Percentiles rank a stretch among this genome's conserved stretches.
Evolutionary conservation across 2,329 filamentous ascomycete species (phyloP).

Genomic region (Acephala macrosclerotiorum): DNA sequence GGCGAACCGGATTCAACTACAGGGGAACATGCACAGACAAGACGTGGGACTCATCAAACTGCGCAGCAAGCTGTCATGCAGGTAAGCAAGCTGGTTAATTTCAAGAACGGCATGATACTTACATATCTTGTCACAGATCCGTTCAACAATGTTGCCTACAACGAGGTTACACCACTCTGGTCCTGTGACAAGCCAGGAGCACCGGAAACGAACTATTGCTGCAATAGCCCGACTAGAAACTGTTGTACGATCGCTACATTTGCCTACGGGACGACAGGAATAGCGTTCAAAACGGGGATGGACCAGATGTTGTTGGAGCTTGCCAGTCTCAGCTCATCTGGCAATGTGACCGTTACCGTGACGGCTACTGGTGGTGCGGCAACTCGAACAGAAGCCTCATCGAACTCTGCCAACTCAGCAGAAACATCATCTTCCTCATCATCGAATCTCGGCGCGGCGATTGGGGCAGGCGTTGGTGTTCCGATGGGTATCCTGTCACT

Average conservation of each 20-base stretch:
- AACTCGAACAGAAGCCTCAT: background rate
- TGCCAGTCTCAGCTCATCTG: slow-evolving; percentile 1
- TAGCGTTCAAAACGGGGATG: slow-evolving; percentile 23
- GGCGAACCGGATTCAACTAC: slow-evolving; percentile 25
- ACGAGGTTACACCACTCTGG: slow-evolving; percentile 22
- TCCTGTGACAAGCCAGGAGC: slow-evolving; percentile 18
- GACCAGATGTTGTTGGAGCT: slow-evolving; percentile 22
- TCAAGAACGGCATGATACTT: background rate
- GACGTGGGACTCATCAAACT: slow-evolving; percentile 22
- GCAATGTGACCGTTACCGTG: slow-evolving; percentile 19
- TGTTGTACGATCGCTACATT: slow-evolving; percentile 27
- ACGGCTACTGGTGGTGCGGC: slow-evolving; percentile 6
- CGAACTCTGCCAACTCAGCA: background rate
- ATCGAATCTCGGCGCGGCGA: slow-evolving; percentile 11
- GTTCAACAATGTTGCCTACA: slow-evolving; percentile 18
- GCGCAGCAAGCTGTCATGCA: slow-evolving; percentile 16
- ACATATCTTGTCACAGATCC: slow-evolving; percentile 15
- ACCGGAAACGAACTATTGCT: slow-evolving; percentile 12
- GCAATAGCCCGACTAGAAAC: slow-evolving; percentile 18
- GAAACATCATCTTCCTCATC: background rate
- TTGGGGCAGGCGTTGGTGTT: slow-evolving; percentile 21
- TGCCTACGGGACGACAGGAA: slow-evolving; percentile 16
- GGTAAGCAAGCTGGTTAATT: slow-evolving; percentile 3
- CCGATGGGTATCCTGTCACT: slow-evolving; percentile 17
- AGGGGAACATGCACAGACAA: slow-evolving; percentile 30